These are phyloP conservation scores for Pulveroboletus sp. DNA, from an alignment of 768 basidiomycete genomes.

Conservation along the genomic window DNA sequence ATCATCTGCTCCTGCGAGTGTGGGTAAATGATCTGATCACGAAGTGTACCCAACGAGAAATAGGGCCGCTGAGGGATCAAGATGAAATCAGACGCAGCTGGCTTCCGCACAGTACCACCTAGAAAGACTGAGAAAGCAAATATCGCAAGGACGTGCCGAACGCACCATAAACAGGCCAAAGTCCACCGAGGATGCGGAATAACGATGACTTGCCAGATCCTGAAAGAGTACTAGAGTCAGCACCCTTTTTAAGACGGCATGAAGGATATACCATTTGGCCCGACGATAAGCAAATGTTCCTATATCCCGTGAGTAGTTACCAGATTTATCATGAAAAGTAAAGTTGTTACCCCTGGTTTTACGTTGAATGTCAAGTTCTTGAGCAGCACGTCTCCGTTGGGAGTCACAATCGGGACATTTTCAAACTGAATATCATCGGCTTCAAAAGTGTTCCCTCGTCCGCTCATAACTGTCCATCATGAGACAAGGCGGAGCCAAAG, in stretches of 20 bases:
- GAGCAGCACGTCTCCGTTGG: constrained; percentile 91
- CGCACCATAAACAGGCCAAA: constrained; percentile 77
- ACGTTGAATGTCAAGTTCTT: constrained; percentile 83
- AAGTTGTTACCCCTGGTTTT: constrained; percentile 63
- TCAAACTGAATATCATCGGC: constrained; percentile 91
- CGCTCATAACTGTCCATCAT: constrained; percentile 58
- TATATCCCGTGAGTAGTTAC: constrained; percentile 25
- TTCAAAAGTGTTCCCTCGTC: constrained; percentile 73
- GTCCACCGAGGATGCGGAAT: constrained; percentile 92
- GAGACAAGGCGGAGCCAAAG: not conserved
- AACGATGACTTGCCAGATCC: constrained; percentile 87
- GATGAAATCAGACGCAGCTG: constrained; percentile 82
- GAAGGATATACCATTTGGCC: constrained; percentile 72
- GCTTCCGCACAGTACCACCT: constrained; percentile 82
- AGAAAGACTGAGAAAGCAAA: constrained; percentile 12
- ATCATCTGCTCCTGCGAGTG: constrained; percentile 80
- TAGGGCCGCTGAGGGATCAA: constrained; percentile 96
- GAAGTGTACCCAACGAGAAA: constrained; percentile 85
- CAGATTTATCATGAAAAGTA: not conserved
- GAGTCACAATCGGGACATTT: constrained; percentile 91
- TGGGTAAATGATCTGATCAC: constrained; percentile 96
- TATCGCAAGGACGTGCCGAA: not conserved
- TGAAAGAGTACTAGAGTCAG: constrained; percentile 21
- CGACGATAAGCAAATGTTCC: constrained; percentile 91
- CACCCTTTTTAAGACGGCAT: not conserved